Evolutionary conservation across 768 basidiomycete genomes (phyloP), one percentile per base, ranked within the genome.

Genomic region (Collybiopsis luxurians): DNA sequence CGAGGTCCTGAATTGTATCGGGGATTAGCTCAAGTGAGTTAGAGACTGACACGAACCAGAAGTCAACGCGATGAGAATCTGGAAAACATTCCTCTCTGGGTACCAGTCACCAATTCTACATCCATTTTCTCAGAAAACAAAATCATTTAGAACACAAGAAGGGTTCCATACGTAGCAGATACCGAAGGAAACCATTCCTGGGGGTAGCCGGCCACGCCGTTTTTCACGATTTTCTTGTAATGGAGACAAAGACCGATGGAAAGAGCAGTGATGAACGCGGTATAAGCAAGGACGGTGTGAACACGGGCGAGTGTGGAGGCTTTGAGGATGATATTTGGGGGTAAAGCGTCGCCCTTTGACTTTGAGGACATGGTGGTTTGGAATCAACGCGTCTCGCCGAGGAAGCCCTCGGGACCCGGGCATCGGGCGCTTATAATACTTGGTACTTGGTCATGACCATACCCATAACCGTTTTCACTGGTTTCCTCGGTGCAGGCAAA

Each of bases 401-500:
- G 19, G 15, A 34, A 19, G 34, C 50, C 5, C 13, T 23, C 15
- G 17, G 34, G 50, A 24, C 28, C 31, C 31, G 31, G 31, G 13
- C 31, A 34, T 34, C 31, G 31, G 6, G 31, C 24, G 50, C 24
- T 34, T 26, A 54, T 28, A 17, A 40, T 21, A 3, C 10, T 30
- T 38, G 12, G 43, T 44, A 26, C 26, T 26, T 7, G 27, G 43
- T 34, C 15, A 30, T 21, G 36, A 2, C 53, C 23, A 95, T 94
- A 62, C 92, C 93, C 12, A 87, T 97, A 61, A 95, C 95, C 1
- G 90, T 95, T 57, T 93, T 96, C 72, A 98, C 95, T n/a, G 95
- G 95, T 15, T 96, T 93, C 67, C 82, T 94, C 3, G 90, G 89
- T 2, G 88, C 88, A 17, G 90, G 89, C 42, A 90, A 90, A 70